Conservation (phyloP, 2,329 filamentous ascomycete species). For the Xylariales sp. region DNA sequence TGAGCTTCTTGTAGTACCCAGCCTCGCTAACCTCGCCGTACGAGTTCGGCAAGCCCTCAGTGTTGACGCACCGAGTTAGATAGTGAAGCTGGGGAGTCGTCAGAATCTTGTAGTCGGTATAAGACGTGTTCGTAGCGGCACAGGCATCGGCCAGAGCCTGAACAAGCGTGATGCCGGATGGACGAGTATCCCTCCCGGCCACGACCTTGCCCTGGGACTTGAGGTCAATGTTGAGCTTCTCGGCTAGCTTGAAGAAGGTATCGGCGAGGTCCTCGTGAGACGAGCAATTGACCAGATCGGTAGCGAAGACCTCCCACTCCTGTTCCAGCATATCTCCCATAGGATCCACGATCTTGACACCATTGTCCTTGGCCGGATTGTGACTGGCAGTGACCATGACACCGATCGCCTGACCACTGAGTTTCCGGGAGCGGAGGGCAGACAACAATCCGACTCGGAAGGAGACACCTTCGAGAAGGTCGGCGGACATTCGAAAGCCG, state of each 20-base stretch:
- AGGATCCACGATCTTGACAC: conserved; percentile 93
- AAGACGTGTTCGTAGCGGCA: conserved; percentile 67
- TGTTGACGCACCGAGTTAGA: conserved; percentile 90
- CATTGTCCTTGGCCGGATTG: conserved; percentile 86
- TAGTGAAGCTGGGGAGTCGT: conserved; percentile 99
- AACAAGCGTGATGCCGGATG: conserved; percentile 81
- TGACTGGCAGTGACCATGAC: conserved; percentile 96
- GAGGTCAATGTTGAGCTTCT: conserved; percentile 71
- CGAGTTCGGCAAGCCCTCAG: conserved; percentile 75
- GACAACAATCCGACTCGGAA: conserved; percentile 90
- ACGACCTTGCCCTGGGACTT: conserved; percentile 71
- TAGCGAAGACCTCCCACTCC: conserved; percentile 89
- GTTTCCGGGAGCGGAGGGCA: conserved; percentile 81
- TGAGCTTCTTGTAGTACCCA: conserved; percentile 93
- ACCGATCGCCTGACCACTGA: conserved; percentile 86
- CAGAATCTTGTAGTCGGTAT: conserved; percentile 81
- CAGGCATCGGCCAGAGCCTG: conserved; percentile 75
- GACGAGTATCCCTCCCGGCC: conserved; percentile 87
- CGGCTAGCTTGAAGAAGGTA: conserved; percentile 70
- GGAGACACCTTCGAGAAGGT: conserved; percentile 85
- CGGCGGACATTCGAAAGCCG: conserved; percentile 65
- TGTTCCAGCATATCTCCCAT: conserved; percentile 98
- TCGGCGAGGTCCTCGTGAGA: conserved; percentile 70
- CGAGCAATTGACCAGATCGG: conserved; percentile 79
- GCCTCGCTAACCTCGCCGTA: conserved; percentile 87